Percentiles rank a stretch among this genome's conserved stretches.
These are phyloP conservation scores for Wallacemonas sp. DNA, from an alignment of 208 protist genomes.

Conservation along the genomic window DNA sequence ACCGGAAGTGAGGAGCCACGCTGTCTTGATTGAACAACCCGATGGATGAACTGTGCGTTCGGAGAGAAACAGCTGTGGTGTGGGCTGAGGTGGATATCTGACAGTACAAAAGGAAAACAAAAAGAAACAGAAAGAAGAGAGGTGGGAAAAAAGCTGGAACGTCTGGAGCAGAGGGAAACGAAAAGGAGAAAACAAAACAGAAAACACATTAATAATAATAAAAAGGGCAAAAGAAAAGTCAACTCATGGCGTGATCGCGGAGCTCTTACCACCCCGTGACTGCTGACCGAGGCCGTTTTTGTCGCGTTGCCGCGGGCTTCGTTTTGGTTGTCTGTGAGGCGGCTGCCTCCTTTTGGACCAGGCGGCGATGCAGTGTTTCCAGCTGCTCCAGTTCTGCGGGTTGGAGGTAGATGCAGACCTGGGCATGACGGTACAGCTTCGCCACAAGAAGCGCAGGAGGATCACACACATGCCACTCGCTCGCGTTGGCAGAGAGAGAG, in stretches of 20 bases:
- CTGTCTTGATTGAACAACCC: too few species aligned
- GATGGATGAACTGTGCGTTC: too few species aligned
- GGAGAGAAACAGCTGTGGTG: too few species aligned
- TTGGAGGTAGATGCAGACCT: slow-evolving; percentile 20
- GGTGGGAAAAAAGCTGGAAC: neutral
- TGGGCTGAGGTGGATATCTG: neutral
- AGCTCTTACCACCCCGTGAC: too few species aligned
- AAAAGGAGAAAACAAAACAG: slow-evolving; percentile 16
- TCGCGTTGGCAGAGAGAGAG: neutral
- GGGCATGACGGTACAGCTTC: slow-evolving; percentile 15
- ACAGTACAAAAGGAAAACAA: neutral
- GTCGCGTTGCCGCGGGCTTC: too few species aligned
- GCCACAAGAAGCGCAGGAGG: slow-evolving; percentile 18
- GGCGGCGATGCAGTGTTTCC: neutral
- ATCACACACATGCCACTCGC: slow-evolving; percentile 30
- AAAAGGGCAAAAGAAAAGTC: slow-evolving; percentile 1
- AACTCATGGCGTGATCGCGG: too few species aligned
- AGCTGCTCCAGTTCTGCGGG: slow-evolving; percentile 17
- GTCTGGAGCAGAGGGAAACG: neutral
- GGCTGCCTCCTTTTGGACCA: too few species aligned
- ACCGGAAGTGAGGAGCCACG: too few species aligned
- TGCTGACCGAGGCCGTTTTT: too few species aligned
- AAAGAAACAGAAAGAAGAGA: neutral
- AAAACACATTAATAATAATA: slow-evolving; percentile 5
- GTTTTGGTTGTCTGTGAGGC: too few species aligned